Evolutionary conservation across 2,329 filamentous ascomycete genomes (phyloP), one percentile per base, ranked within the genome.

Genomic region (Saccharata proteae): DNA sequence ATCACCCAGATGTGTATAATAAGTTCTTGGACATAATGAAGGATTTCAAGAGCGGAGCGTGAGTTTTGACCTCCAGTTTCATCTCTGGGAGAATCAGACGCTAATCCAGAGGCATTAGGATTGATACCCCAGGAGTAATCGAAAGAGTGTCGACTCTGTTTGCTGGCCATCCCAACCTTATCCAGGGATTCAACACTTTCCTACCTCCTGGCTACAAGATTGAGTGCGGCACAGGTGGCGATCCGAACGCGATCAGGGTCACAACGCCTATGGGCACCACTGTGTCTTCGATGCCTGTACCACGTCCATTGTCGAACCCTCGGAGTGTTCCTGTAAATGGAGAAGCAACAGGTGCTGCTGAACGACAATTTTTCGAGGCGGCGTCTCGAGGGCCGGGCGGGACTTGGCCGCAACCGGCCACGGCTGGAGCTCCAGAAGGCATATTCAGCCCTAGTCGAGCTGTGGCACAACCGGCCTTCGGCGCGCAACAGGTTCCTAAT

Each of bases 1-100:
- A 96, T 40, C 85, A 94, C 43, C 86, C 90, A 4, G 88, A 96
- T 55, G 90, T 98, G 1, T 98, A 98, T 49, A 96, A 96, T 49
- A 71, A 82, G 21, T 96, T 98, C 46, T 62, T 98, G 26, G 90
- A 98, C 46, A 98, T 98, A 29, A 98, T 98, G 90, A 98, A 98
- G 51, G 90, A 98, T 46, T 98, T 98, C 56, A 98, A 98, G 60
- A 93, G 85, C 47, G 88, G 93, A 60, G 85, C 86, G 73, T 86
- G 65, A 61, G 80, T 69, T 12, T 16, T 5, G 9, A 13, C 15
- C 4, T 15, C 10, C 4, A 1, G 10, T 8, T 14, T 11, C 7
- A 21, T 6, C 8, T 13, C 7, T 10, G 6, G 6, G 21, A 26
- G 13, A 23, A 20, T 16, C n/a, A 19, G 10, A 33, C n/a, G 27